These are phyloP conservation scores for Cantharellus anzutake DNA, from an alignment of 768 basidiomycete genomes.

Conservation along the genomic window DNA sequence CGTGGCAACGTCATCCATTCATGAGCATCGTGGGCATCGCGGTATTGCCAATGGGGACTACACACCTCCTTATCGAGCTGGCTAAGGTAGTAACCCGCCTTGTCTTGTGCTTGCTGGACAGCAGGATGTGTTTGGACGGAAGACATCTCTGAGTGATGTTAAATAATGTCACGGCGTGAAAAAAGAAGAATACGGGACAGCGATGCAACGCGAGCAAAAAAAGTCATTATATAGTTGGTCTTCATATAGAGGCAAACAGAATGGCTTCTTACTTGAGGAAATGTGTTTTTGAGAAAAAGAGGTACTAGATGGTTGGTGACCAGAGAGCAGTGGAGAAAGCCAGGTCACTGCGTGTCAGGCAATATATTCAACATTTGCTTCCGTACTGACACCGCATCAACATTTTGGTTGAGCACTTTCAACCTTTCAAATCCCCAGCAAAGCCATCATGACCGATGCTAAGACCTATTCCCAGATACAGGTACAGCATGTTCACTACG, in stretches of 20 bases:
- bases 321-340: no score
- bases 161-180: not conserved
- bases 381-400: no score
- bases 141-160: conserved; percentile 3
- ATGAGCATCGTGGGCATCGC: not conserved
- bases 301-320: no score
- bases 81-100: conserved; percentile 58
- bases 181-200: not conserved
- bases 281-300: no score
- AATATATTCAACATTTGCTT: no score
- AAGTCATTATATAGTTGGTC: not conserved
- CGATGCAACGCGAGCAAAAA: not conserved
- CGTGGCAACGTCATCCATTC: conserved; percentile 1
- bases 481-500: not conserved
- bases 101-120: conserved; percentile 66
- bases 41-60: conserved; percentile 7
- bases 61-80: conserved; percentile 95
- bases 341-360: no score
- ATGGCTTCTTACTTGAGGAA: no score
- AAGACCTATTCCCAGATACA: not conserved
- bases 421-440: no score
- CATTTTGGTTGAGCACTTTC: no score
- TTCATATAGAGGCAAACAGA: not conserved
- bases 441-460: not conserved
- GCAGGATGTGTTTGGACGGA: conserved; percentile 54